Conservation (phyloP, 2,329 filamentous ascomycete species). For the Alternaria postmessia region DNA sequence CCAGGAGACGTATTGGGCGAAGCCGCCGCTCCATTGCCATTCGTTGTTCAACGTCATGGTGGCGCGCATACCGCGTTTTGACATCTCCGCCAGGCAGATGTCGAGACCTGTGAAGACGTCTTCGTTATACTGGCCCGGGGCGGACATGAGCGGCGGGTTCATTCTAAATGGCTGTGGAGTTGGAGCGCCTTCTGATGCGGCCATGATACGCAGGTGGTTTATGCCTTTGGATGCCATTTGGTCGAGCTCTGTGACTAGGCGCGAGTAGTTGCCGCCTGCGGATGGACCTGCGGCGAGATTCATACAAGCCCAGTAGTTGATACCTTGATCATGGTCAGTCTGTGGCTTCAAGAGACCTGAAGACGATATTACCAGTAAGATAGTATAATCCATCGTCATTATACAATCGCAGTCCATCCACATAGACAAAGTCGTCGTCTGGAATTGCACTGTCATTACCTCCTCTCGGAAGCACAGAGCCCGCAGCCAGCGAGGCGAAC, state of each 20-base stretch:
- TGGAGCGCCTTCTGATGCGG: conserved; percentile 50
- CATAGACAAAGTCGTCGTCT: conserved; percentile 48
- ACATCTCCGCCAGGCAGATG: conserved; percentile 51
- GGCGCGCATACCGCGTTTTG: conserved; percentile 51
- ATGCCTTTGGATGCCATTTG: conserved; percentile 52
- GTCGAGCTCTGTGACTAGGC: conserved; percentile 50
- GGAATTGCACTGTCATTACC: conserved; percentile 25
- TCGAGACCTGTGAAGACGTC: conserved; percentile 50
- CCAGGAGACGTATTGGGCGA: conserved; percentile 52
- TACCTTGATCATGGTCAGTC: conserved; percentile 26
- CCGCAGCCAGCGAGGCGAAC: conserved; percentile 23
- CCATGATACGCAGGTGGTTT: conserved; percentile 54
- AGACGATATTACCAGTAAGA: conserved; percentile 34
- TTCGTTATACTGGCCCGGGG: conserved; percentile 52
- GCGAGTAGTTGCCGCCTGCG: conserved; percentile 48
- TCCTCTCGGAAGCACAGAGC: conserved; percentile 13
- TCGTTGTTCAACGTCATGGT: conserved; percentile 53
- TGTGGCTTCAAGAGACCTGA: too few species aligned
- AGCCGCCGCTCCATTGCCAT: conserved; percentile 54
- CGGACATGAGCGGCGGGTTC: conserved; percentile 48
- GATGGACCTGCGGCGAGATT: conserved; percentile 49
- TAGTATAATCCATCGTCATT: conserved; percentile 48
- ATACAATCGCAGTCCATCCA: conserved; percentile 46
- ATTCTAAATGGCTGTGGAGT: conserved; percentile 52
- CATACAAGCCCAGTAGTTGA: conserved; percentile 55